These are phyloP conservation scores for Cadophora sp. DNA, from an alignment of 2,329 filamentous ascomycete species.

Conservation along the genomic window DNA sequence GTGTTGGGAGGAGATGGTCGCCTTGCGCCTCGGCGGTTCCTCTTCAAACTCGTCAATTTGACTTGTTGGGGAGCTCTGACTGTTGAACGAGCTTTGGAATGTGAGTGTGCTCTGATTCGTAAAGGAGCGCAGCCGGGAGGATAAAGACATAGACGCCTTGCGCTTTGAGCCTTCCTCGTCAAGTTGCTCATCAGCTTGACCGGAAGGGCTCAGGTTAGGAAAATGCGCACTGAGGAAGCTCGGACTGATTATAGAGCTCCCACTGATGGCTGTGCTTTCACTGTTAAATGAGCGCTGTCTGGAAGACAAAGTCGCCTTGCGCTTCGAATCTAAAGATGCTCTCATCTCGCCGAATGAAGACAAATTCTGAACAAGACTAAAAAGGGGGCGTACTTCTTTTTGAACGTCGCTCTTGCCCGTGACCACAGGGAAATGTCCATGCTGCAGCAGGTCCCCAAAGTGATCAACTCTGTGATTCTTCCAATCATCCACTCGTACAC, in stretches of 20 bases:
- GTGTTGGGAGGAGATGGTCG: conserved; percentile 22
- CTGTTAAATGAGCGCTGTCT: conserved; percentile 3
- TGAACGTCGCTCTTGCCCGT: conserved; percentile 90
- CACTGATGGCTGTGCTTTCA: background rate
- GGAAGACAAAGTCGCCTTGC: conserved; percentile 32
- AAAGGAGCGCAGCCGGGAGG: conserved; percentile 8
- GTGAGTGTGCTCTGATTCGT: conserved; percentile 5
- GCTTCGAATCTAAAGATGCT: conserved; percentile 22
- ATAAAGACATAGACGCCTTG: conserved; percentile 13
- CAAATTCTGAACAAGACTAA: conserved; percentile 28
- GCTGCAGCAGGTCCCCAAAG: conserved; percentile 88
- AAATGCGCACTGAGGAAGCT: background rate
- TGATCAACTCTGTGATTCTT: conserved; percentile 88
- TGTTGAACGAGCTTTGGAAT: conserved; percentile 12
- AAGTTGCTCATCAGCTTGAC: conserved; percentile 3
- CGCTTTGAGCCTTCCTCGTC: conserved; percentile 7
- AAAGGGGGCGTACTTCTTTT: conserved; percentile 63
- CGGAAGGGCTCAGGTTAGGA: background rate
- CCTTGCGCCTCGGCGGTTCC: conserved; percentile 34
- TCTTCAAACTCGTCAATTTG: conserved; percentile 4
- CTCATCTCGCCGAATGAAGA: conserved; percentile 20
- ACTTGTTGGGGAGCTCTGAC: conserved; percentile 7
- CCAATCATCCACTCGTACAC: conserved; percentile 91
- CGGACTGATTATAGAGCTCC: background rate
- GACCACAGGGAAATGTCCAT: conserved; percentile 89